phyloP scores from a whole-genome alignment of 257 asterid genomes.

The Linaria vulgaris region DNA sequence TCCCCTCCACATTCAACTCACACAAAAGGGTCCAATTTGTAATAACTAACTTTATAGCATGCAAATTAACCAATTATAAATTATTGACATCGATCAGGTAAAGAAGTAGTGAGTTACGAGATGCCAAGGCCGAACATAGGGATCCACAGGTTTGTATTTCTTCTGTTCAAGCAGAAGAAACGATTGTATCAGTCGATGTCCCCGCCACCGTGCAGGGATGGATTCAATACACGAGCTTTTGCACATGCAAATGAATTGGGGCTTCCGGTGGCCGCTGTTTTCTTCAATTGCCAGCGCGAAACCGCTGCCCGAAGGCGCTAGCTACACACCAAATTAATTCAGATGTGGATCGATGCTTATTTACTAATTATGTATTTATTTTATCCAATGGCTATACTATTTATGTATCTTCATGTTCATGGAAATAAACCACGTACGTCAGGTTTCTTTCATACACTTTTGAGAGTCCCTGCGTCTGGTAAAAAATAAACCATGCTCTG shows the following conservation, averaged over 20 bases:
- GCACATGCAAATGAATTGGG: conserved; percentile 63
- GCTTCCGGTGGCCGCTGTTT: conserved; percentile 75
- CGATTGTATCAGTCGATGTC: conserved; percentile 25
- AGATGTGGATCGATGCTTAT: no score
- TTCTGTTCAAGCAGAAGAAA: conserved; percentile 67
- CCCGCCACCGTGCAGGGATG: conserved; percentile 45
- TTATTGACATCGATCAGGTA: conserved; percentile 42
- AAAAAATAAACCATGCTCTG: no score
- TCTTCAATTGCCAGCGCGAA: conserved; percentile 93
- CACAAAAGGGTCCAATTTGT: background rate
- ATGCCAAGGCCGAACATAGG: conserved; percentile 87
- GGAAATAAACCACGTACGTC: no score
- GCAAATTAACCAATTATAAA: no score
- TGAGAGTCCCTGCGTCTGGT: no score
- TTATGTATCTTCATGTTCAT: no score
- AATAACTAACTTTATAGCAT: no score
- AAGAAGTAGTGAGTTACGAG: conserved; percentile 69
- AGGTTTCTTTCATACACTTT: no score
- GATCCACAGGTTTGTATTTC: conserved; percentile 72
- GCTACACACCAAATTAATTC: no score
- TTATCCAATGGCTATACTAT: no score
- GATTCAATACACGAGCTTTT: conserved; percentile 60
- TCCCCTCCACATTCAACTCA: background rate
- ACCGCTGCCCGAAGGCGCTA: conserved; percentile 77
- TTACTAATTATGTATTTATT: no score